These are phyloP conservation scores for Musa troglodytarum DNA, from an alignment of 176 grass and related monocot species.

Conservation along the genomic window DNA sequence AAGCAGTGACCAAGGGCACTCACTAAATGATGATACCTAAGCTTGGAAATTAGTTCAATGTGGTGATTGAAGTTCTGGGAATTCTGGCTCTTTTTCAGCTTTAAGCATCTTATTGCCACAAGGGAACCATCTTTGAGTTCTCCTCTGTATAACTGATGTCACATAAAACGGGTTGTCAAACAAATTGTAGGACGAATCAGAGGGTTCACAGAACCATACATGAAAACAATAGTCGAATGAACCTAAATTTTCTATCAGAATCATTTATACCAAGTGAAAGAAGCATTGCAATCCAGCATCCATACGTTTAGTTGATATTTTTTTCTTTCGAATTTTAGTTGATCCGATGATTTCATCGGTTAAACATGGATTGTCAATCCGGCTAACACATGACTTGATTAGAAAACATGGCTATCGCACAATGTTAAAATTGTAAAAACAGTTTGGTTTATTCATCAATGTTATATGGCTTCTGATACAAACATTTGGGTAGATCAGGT, in stretches of 20 bases:
- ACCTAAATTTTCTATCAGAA: background rate
- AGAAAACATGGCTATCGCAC: too few relatives aligned
- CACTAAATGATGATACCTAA: conserved; percentile 73
- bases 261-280: background rate
- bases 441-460: too few relatives aligned
- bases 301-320: background rate
- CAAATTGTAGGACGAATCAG: background rate
- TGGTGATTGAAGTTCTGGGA: conserved; percentile 69
- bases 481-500: too few relatives aligned
- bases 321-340: background rate
- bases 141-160: conserved; percentile 61
- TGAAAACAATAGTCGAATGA: background rate
- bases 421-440: too few relatives aligned
- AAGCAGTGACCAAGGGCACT: conserved; percentile 90
- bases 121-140: conserved; percentile 57
- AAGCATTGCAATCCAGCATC: background rate
- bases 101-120: conserved; percentile 75
- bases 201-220: background rate
- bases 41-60: conserved; percentile 78
- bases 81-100: conserved; percentile 62
- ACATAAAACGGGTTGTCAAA: background rate
- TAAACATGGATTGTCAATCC: too few relatives aligned
- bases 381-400: too few relatives aligned
- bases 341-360: too few relatives aligned
- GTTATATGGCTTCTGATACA: too few relatives aligned